Percentiles rank a stretch among this genome's conserved stretches.
Conservation (phyloP, 192 early-diverging fungal species). For the Lobosporangium transversale region DNA sequence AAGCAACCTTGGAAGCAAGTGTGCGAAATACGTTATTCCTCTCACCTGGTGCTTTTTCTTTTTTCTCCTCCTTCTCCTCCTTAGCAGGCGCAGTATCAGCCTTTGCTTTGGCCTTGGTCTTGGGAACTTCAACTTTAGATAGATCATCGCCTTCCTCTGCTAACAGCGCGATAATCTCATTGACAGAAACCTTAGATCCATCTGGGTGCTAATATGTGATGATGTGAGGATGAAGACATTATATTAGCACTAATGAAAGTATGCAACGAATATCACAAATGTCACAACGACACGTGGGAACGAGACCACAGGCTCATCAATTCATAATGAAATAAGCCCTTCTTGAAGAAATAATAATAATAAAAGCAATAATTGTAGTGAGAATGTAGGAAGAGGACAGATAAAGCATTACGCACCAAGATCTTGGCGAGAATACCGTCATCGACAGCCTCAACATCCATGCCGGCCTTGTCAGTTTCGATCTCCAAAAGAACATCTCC, state of each 20-base stretch:
- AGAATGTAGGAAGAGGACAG: no score
- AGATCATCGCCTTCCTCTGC: conserved; percentile 92
- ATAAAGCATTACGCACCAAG: no score
- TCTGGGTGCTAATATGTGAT: conserved; percentile 54
- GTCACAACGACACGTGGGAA: not conserved
- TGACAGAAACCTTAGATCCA: conserved; percentile 80
- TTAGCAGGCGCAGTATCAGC: conserved; percentile 42
- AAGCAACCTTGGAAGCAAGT: no score
- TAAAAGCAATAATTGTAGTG: no score
- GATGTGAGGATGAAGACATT: not conserved
- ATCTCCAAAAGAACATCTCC: conserved; percentile 96
- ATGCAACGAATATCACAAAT: not conserved
- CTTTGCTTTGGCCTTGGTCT: conserved; percentile 32
- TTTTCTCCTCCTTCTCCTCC: conserved; percentile 53
- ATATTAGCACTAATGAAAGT: not conserved
- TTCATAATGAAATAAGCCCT: not conserved
- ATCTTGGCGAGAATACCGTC: conserved; percentile 96
- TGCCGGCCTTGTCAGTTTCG: conserved; percentile 98
- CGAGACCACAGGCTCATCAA: conserved; percentile 4
- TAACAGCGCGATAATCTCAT: conserved; percentile 81
- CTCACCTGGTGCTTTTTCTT: conserved; percentile 29
- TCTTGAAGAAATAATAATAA: no score
- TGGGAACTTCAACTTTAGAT: conserved; percentile 76
- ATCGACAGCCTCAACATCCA: conserved; percentile 98
- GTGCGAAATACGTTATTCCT: no score